Base-by-base conservation (phyloP, 176 grass and related monocot species). In the Secale cereale region DNA sequence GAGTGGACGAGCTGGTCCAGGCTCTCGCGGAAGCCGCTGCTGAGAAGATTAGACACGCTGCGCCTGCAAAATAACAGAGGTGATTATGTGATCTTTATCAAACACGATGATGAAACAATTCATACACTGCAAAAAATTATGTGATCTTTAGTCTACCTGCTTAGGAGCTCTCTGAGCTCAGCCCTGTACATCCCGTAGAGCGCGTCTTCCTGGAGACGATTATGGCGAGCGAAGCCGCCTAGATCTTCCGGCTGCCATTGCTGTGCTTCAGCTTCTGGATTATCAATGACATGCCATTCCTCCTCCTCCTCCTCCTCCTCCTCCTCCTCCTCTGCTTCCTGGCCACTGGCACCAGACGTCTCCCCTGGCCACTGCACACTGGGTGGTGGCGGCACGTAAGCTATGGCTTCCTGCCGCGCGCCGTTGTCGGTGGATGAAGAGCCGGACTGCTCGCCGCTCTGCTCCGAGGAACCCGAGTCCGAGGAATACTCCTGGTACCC, bases 1-100 rank as follows among this genome's bases (percentile, higher is more conserved):
- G 95, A 98, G n/a, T 83, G 92, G 52, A 98, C 88, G 31, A 98
- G 83, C 87, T 98, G 91, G 80, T 98, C 95, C 31, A 98, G 82
- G 40, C 83, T 95, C 78, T 88, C 82, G 28, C 93, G 92, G 66
- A 98, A 98, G 12, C 91, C 87, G 22, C 95, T 98, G 36, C 89
- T 84, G 57, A 98, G 95, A 87, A 98, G 91, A 85, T 92, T 98
- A 16, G 95, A 98, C 14, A 98, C 95, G 25, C 89, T 95, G 50
- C 95, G 86, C 95, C 95, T 98, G 25, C 78, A 88, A 81, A 73
- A 43, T 23, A 64, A 57, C 37, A 43, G 10, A 56, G 2, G 9
- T 57, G 20, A 57, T 22, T 3, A 57, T 19, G 16, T 52, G 16
- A 52, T 17, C 48, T 52, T 2, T 52, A 52, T 52, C 48, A 52